Evolutionary conservation across 805 yeast species (phyloP).

Genomic region (Starmera quercuum): DNA sequence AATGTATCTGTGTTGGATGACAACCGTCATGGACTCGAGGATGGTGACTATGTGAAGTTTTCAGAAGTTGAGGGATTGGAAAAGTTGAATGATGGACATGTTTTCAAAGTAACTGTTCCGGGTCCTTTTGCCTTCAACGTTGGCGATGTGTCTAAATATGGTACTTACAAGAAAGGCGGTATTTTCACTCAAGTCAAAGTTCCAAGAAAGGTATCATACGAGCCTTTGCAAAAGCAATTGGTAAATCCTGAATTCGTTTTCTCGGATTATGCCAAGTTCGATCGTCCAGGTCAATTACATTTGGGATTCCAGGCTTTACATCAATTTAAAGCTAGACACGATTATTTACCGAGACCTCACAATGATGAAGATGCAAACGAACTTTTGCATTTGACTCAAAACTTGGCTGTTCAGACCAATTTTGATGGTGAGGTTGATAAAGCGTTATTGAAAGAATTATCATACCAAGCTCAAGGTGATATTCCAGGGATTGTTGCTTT

Average conservation of each 20-base stretch:
- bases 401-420: constrained; percentile 46
- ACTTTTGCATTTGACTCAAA: constrained; percentile 48
- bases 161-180: constrained; percentile 76
- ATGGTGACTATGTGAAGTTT: constrained; percentile 84
- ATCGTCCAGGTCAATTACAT: constrained; percentile 85
- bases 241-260: constrained; percentile 68
- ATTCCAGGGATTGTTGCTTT: constrained; percentile 85
- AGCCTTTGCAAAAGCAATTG: constrained; percentile 58
- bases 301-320: constrained; percentile 87
- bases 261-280: constrained; percentile 92
- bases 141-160: constrained; percentile 45
- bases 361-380: constrained; percentile 69
- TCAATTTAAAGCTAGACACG: constrained; percentile 56
- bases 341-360: constrained; percentile 66
- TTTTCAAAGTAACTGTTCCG: constrained; percentile 70
- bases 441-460: constrained; percentile 58
- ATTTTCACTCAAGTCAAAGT: constrained; percentile 87
- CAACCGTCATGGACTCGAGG: constrained; percentile 87
- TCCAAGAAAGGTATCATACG: constrained; percentile 58
- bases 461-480: constrained; percentile 88
- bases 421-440: constrained; percentile 61
- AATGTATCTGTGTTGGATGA: constrained; percentile 92
- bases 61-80: constrained; percentile 79
- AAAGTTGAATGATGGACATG: constrained; percentile 62
- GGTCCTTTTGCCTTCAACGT: constrained; percentile 95